A percentile compares a stretch with the other conserved stretches of the same genome.
These are phyloP conservation scores for Rosa persica DNA, from an alignment of 306 rosid genomes.

Conservation along the genomic window DNA sequence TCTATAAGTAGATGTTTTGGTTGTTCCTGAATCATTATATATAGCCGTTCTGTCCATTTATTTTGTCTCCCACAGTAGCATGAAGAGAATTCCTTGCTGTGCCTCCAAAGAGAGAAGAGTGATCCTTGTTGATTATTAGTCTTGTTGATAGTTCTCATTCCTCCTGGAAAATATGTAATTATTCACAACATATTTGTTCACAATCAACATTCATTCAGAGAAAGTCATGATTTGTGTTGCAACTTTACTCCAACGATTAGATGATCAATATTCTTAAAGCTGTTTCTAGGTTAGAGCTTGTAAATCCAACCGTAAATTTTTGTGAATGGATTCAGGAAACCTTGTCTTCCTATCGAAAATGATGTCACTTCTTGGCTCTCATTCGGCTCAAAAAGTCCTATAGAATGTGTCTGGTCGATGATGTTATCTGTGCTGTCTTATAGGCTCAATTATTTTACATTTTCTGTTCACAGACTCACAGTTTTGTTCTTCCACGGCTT, in stretches of 20 bases:
- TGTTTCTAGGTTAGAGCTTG: not conserved
- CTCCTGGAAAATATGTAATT: slow-evolving; percentile 28
- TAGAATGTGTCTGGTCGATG: not conserved
- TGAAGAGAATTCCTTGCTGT: not conserved
- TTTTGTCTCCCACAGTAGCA: slow-evolving; percentile 13
- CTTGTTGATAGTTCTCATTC: slow-evolving; percentile 18
- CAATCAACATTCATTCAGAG: slow-evolving; percentile 16
- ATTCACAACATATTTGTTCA: slow-evolving; percentile 18
- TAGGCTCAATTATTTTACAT: not conserved
- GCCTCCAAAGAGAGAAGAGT: not conserved
- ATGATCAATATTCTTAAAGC: not conserved
- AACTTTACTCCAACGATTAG: not conserved
- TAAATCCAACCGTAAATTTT: not conserved
- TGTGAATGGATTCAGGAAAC: not conserved
- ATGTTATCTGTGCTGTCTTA: not conserved
- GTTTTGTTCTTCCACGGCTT: slow-evolving; percentile 2
- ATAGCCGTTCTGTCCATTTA: slow-evolving; percentile 9
- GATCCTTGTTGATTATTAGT: not conserved
- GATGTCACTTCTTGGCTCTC: not conserved
- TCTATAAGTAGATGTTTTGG: slow-evolving; percentile 77
- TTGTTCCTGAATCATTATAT: slow-evolving; percentile 47
- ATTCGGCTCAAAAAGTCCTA: not conserved
- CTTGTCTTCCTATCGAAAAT: not conserved
- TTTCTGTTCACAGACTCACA: not conserved
- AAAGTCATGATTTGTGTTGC: slow-evolving; percentile 14